Base-by-base conservation (phyloP, 2,329 filamentous ascomycete species). In the Colletotrichum australisinense region DNA sequence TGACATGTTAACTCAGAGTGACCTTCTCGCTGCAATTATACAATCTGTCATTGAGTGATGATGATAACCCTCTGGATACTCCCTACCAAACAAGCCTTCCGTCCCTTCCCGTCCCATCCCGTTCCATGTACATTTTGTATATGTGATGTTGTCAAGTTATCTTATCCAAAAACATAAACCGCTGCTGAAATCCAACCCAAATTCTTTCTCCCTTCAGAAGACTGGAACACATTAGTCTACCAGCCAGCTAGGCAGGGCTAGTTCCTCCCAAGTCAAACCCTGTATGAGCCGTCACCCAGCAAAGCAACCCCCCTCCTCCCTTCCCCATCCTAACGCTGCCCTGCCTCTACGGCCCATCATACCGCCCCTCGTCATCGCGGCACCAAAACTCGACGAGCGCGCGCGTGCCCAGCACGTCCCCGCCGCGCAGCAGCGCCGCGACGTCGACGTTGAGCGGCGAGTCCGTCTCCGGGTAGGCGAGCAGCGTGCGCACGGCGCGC, bases 381-480 rank as follows among this genome's bases (percentile, higher is more conserved):
- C 90, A 93, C 87, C 93, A 95, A 78, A 91, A 93, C 83, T 93
- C 88, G 56, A 95, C 93, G 79, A 97, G 83, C 74, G 88, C 87
- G 78, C 93, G 86, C 19, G 93, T 92, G 0, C 90, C 94, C 16
- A 95, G 80, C 26, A 83, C 81, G 82, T 96, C 94, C 5, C 93
- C 93, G 38, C 86, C 88, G 75, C 93, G 85, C 75, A 95, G 79
- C 78, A 97, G 83, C 76, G 91, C 91, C 67, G 94, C 94, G 38
- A 94, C 87, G 81, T 97, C 94, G 30, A 97, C 89, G 81, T 95
- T 95, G 74, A 97, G 85, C 77, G 94, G 94, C 76, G 89, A 92
- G 79, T 96, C 93, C 59, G 91, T 88, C 81, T 92, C 94, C 1
- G 93, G 93, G 75, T 88, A 90, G 65, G 81, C 87, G 71, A 94